These are phyloP conservation scores for Emmonsiellopsis sp. DNA, from an alignment of 2,329 filamentous ascomycete species.

Conservation along the genomic window DNA sequence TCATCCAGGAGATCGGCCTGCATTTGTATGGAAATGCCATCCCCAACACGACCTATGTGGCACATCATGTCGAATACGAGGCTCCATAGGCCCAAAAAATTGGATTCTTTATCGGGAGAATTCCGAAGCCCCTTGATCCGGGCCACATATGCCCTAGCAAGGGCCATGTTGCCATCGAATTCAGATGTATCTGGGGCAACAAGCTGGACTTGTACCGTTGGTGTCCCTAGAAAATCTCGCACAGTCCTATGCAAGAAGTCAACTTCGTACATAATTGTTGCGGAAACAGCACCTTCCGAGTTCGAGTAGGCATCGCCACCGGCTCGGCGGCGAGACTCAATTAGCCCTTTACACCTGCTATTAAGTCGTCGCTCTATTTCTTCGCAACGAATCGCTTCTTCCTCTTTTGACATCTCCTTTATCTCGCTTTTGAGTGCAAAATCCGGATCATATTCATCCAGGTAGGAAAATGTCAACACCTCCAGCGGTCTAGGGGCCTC, in stretches of 20 bases:
- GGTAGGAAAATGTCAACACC: conserved; percentile 5
- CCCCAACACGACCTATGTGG: neutral
- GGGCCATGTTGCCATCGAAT: neutral
- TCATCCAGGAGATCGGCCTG: neutral
- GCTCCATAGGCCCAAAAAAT: neutral
- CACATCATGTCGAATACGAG: neutral
- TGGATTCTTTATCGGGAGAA: neutral
- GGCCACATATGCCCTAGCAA: neutral
- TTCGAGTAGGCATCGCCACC: neutral
- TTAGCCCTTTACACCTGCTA: conserved; percentile 12
- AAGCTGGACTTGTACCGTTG: neutral
- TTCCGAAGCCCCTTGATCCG: neutral
- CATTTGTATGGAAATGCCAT: neutral
- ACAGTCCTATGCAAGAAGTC: conserved; percentile 7
- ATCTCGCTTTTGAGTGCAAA: neutral
- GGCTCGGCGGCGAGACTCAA: conserved; percentile 5
- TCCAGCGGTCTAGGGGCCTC: conserved; percentile 3
- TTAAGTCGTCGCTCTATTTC: conserved; percentile 11
- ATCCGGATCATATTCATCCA: conserved; percentile 4
- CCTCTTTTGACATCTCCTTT: neutral
- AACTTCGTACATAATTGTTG: neutral
- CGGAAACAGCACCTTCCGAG: neutral
- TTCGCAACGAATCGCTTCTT: conserved; percentile 4
- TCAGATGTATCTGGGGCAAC: neutral
- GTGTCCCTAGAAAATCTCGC: conserved; percentile 5